Base-by-base conservation (phyloP, 2,329 filamentous ascomycete species). In the Botrytis medusae region DNA sequence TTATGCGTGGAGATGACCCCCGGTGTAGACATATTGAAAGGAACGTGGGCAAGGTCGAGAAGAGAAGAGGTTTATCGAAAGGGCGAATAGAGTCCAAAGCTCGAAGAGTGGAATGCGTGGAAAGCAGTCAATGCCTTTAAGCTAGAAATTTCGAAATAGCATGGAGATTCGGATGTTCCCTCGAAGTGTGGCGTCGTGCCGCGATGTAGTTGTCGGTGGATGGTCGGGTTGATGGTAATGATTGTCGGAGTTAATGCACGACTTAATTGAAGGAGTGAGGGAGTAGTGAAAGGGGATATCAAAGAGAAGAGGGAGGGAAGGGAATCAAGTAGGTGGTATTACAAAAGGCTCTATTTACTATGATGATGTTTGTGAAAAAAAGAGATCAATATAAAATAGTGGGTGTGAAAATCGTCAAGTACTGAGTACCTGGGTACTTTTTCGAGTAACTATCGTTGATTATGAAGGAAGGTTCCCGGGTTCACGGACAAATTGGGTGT, bases 161-260 rank as follows among this genome's bases (percentile, higher is more conserved):
- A 69, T 72, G 48, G 63, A 51, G 18, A 72, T 22, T 60, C 37
- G 63, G 42, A 37, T 44, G 29, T 61, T 42, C 48, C 40, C 62
- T 42, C 44, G 22, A 57, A 25, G n/a, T 51, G 69, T 71, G 69
- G 46, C 37, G 60, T 65, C 34, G 48, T 72, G 46, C 64, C 46
- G 44, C 6, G 4, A 25, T n/a, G 29, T 25, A 67, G 40, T 44
- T 29, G 44, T 32, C 29, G 32, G 29, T 46, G 29, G 40, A 8
- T 62, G 25, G 48, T 54, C 48, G 16, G 37, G 22, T 65, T 34
- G 29, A 65, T 37, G 32, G 63, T 12, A 32, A 69, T 40, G 32
- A 34, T 68, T 68, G 22, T 68, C 64, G 46, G 64, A 54, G 64
- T 68, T 68, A 29, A 68, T 54, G 64, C 64, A 68, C 64, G 22